Percentiles rank a stretch among this genome's conserved stretches.
Conservation (phyloP, 306 rosid species). For the Quercus suber region DNA sequence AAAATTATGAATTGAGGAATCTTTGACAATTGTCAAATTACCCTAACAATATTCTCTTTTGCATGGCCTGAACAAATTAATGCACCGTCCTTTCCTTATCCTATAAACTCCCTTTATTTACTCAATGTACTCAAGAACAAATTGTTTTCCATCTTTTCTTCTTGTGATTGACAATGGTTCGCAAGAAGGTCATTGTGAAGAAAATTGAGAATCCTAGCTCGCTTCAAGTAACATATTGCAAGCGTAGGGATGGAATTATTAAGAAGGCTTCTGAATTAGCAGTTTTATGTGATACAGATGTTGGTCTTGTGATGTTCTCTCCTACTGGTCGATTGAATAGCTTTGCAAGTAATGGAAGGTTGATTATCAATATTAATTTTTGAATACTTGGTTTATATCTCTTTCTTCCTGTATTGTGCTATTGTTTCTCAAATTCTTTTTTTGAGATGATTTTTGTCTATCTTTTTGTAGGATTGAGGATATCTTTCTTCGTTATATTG, state of each 20-base stretch:
- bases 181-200: neutral
- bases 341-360: neutral
- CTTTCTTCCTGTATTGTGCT: neutral
- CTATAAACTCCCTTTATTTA: neutral
- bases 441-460: neutral
- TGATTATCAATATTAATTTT: neutral
- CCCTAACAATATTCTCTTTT: neutral
- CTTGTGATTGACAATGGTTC: neutral
- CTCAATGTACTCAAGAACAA: neutral
- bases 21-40: neutral
- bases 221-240: neutral
- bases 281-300: neutral
- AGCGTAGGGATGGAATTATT: neutral
- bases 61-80: neutral
- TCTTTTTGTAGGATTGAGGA: neutral
- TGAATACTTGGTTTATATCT: neutral
- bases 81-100: neutral
- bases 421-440: neutral
- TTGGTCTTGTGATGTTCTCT: neutral
- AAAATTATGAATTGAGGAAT: neutral
- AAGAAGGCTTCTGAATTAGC: neutral
- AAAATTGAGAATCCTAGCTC: neutral
- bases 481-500: neutral
- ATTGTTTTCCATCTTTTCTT: neutral
- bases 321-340: neutral